Evolutionary conservation across 2,329 filamentous ascomycete genomes (phyloP).

Genomic region (Tolypocladium tropicale): DNA sequence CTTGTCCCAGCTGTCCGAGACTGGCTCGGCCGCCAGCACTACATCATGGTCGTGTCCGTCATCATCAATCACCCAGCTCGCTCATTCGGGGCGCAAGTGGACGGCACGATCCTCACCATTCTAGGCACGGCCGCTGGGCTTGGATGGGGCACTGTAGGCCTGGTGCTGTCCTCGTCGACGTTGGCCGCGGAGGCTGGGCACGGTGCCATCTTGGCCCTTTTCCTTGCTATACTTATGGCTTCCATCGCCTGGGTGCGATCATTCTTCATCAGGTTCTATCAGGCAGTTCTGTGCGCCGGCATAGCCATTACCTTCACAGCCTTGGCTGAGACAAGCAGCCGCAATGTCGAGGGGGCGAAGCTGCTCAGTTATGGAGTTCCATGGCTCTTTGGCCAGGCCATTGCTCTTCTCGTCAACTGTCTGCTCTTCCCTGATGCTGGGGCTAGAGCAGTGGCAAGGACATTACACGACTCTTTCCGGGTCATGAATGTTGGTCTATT

Average conservation of each 20-base stretch:
- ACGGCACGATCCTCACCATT: slow-evolving; percentile 43
- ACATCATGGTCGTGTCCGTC: slow-evolving; percentile 46
- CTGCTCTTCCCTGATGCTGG: slow-evolving; percentile 45
- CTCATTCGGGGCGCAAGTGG: slow-evolving; percentile 45
- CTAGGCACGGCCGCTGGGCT: slow-evolving; percentile 42
- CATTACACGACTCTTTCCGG: slow-evolving; percentile 34
- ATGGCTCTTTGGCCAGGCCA: slow-evolving; percentile 44
- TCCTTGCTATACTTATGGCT: slow-evolving; percentile 42
- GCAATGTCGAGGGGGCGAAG: slow-evolving; percentile 36
- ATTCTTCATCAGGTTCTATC: slow-evolving; percentile 45
- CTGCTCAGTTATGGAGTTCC: slow-evolving; percentile 42
- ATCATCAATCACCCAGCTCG: slow-evolving; percentile 48
- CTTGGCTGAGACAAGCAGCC: slow-evolving; percentile 35
- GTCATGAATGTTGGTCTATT: slow-evolving; percentile 30
- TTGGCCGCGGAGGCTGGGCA: slow-evolving; percentile 33
- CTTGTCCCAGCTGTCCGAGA: slow-evolving; percentile 35
- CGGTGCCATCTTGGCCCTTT: slow-evolving; percentile 44
- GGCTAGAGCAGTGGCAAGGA: slow-evolving; percentile 37
- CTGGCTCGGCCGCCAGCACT: slow-evolving; percentile 44
- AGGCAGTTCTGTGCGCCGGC: slow-evolving; percentile 43
- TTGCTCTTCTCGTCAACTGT: slow-evolving; percentile 38
- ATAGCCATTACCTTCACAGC: slow-evolving; percentile 44
- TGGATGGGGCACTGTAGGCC: slow-evolving; percentile 43
- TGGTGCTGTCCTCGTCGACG: slow-evolving; percentile 43
- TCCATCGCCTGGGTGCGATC: slow-evolving; percentile 41